Base-by-base conservation (phyloP, 2,329 filamentous ascomycete genomes). In the Fusarium anguioides region DNA sequence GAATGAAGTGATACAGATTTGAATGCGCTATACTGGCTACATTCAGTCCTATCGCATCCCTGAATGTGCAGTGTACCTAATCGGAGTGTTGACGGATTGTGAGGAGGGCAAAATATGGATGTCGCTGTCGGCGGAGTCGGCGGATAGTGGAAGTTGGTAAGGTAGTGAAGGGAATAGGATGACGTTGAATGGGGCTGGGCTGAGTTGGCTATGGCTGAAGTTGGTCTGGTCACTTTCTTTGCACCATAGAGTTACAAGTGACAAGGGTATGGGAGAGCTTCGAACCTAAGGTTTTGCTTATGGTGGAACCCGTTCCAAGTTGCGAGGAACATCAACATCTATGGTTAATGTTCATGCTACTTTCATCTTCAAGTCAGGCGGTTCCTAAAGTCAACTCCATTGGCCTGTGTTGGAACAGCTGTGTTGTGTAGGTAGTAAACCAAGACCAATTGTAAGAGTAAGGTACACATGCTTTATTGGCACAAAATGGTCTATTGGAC, bases 131-230 rank as follows among this genome's bases (percentile, higher is more conserved):
- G 64, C 53, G 64, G 64, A 56, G 64, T 53, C 45, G 64, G 66
- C 50, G 54, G 53, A 53, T 45, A 47, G 42, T 24, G 39, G 45
- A 36, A 51, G 42, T 36, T 50, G 63, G 60, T 46, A 41, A 48
- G 42, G 29, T 41, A 37, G 21, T 68, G 61, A 50, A 70, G 58
- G 61, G 54, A 56, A 69, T 55, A 62, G 68, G 65, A 70, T 70
- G 67, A 70, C 65, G 66, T 68, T 68, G 62, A 69, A 63, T 53
- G 66, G 61, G 60, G 66, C 66, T 68, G 64, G 52, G 64, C 60
- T 49, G 53, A 44, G 36, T 46, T 47, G 46, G 51, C 40, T 46
- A 46, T 37, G 41, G 45, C 36, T 42, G 27, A 46, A 47, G 40
- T 59, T 53, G 42, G 53, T 21, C 41, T 62, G 51, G 46, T 48